Conservation (phyloP, 768 basidiomycete species). For the Infundibulicybe gibba region DNA sequence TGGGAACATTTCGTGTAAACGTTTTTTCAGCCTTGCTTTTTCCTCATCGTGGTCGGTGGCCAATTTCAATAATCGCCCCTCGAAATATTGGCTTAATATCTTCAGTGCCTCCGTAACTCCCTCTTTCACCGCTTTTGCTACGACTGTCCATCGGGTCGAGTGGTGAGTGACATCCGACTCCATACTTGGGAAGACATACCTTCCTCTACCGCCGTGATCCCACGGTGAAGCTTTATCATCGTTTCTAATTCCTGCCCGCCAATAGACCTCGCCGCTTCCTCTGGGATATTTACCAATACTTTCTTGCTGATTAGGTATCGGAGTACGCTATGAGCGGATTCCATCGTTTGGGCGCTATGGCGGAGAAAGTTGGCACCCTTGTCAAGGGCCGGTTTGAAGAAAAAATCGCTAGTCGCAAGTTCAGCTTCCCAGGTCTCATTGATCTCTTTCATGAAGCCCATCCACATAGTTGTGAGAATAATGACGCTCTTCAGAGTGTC, state of each 20-base stretch:
- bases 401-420: constrained; percentile 33
- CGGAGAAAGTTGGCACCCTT: constrained; percentile 44
- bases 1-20: not conserved
- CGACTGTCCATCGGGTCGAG: too few species aligned
- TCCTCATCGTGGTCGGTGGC: constrained; percentile 34
- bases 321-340: constrained; percentile 39
- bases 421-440: constrained; percentile 38
- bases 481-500: constrained; percentile 5
- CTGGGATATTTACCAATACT: too few species aligned
- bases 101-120: too few species aligned
- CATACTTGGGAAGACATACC: too few species aligned
- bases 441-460: constrained; percentile 3
- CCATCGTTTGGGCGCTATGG: constrained; percentile 32
- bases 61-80: constrained; percentile 33
- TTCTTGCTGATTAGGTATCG: constrained; percentile 38
- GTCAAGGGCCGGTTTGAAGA: constrained; percentile 50
- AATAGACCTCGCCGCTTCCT: too few species aligned
- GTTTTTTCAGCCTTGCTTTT: too few species aligned
- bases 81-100: too few species aligned
- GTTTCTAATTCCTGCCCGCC: too few species aligned
- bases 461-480: constrained; percentile 10
- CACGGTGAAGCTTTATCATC: too few species aligned
- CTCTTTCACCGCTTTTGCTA: constrained; percentile 24
- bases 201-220: too few species aligned
- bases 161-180: too few species aligned